These are phyloP conservation scores for Chamaecyparis obtusa DNA, from an alignment of 75 land plant genomes.

Conservation along the genomic window DNA sequence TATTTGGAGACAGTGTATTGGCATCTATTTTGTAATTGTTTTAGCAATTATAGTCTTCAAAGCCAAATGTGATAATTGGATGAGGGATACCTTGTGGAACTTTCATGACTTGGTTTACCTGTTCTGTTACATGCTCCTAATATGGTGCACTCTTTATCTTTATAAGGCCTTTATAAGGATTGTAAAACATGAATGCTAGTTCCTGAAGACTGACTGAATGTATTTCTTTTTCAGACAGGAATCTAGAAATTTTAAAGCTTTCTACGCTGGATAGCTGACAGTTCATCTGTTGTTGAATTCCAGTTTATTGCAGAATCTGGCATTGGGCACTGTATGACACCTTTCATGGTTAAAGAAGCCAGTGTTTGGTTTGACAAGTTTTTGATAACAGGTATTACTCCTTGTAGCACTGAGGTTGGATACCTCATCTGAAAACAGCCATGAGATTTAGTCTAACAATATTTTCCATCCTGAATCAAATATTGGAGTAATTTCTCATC, in stretches of 20 bases:
- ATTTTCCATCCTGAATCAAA: not conserved
- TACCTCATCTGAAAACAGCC: not conserved
- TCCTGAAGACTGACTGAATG: constrained; percentile 2
- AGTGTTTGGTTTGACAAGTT: constrained; percentile 78
- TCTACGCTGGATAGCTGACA: not conserved
- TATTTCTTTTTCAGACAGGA: not conserved
- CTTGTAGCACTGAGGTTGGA: not conserved
- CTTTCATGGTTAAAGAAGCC: constrained; percentile 69
- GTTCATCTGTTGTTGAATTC: not conserved
- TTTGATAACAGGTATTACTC: constrained; percentile 22
- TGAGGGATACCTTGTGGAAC: not conserved
- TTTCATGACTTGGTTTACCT: not conserved
- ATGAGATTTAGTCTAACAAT: not conserved
- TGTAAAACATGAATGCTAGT: not conserved
- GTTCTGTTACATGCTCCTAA: not conserved
- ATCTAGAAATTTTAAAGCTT: not conserved
- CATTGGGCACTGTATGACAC: constrained; percentile 64
- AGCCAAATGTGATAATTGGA: not conserved
- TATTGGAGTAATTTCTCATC: not conserved
- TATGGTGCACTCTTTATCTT: not conserved
- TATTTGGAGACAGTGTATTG: not conserved
- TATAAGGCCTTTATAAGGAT: not conserved
- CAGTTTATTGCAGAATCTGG: constrained; percentile 77
- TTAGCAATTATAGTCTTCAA: not conserved
- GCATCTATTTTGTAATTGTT: not conserved